Evolutionary conservation across 2,329 filamentous ascomycete species (phyloP), one percentile per base, ranked within the genome.

Genomic region (Curvularia hawaiiensis): DNA sequence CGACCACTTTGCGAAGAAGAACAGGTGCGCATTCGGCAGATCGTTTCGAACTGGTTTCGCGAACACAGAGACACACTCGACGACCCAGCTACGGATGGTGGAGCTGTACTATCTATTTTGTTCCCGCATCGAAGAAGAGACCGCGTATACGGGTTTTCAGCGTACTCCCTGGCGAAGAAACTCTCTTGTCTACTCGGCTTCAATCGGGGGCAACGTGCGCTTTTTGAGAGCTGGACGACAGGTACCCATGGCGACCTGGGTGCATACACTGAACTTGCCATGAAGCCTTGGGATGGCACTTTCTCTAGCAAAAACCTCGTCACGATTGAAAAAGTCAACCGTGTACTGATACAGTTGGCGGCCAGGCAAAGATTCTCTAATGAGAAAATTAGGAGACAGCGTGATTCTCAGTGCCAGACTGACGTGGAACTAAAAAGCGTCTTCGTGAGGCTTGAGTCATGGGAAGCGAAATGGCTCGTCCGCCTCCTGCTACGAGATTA

Each of bases 401-500:
- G 68, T 33, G 52, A 69, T 24, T 52, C 40, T 38, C 24, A 68
- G 2, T 50, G 69, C 3, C 48, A 63, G 10, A 71, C 64, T 1
- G 70, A 75, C 22, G 53, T 62, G 2, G 64, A 70, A 46, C 59
- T 75, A 14, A 65, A 64, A 20, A 54, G 67, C 1, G 64, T 16
- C 79, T 92, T 52, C 82, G 84, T 45, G 26, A 63, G 64, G 28
- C 55, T 71, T 2, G 67, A 72, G 45, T 85, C 90, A 3, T 80
- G 81, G 81, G 90, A 96, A 70, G 89, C 88, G 4, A 97, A 97
- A 77, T 97, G 93, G 93, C 82, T 97, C 11, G 90, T 90, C 82
- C 84, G 93, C 3, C 79, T 97, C 30, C 81, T 97, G 6, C 79
- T 96, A 28, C 95, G 96, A 70, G 84, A 88, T 61, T 90, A 88